A percentile compares a stretch with the other conserved stretches of the same genome.
Evolutionary conservation across 2,329 filamentous ascomycete genomes (phyloP).

Genomic region (Ascochyta lentis): DNA sequence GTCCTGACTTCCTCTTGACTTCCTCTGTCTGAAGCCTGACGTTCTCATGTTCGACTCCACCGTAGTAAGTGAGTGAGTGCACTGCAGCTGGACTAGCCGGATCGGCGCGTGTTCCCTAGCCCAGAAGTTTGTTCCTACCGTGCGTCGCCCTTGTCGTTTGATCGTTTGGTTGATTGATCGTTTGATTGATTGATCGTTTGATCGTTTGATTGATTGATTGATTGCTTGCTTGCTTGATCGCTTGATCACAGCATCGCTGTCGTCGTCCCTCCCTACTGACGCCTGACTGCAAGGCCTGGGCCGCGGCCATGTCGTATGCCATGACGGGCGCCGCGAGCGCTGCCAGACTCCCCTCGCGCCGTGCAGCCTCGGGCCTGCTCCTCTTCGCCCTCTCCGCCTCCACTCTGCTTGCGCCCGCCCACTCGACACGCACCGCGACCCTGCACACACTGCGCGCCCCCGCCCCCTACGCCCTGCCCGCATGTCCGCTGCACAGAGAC

Average conservation of each 20-base stretch:
- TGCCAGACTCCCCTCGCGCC: constrained; percentile 32
- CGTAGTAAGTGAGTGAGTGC: constrained; percentile 23
- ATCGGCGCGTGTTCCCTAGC: constrained; percentile 40
- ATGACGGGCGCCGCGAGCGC: constrained; percentile 36
- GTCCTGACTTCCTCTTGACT: too few relatives aligned
- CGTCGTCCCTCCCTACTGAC: constrained; percentile 27
- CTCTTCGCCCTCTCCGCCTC: constrained; percentile 42
- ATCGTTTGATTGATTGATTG: too few relatives aligned
- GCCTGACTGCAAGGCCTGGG: constrained; percentile 36
- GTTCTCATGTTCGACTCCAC: constrained; percentile 27
- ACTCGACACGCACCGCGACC: constrained; percentile 26
- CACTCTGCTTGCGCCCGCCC: constrained; percentile 33
- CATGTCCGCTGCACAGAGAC: constrained; percentile 40
- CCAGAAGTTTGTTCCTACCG: constrained; percentile 33
- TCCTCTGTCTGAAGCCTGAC: not conserved
- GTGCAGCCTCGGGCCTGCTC: constrained; percentile 37
- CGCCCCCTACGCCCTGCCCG: constrained; percentile 29
- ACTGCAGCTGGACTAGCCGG: constrained; percentile 29
- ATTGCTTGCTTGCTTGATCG: too few relatives aligned
- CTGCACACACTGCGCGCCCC: constrained; percentile 23
- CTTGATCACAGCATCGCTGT: too few relatives aligned
- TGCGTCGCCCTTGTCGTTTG: not conserved
- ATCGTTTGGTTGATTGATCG: too few relatives aligned
- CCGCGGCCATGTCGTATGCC: constrained; percentile 48
- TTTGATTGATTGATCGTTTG: too few relatives aligned